Base-by-base conservation (phyloP, 106 monocot genomes). In the Apostasia shenzhenica region DNA sequence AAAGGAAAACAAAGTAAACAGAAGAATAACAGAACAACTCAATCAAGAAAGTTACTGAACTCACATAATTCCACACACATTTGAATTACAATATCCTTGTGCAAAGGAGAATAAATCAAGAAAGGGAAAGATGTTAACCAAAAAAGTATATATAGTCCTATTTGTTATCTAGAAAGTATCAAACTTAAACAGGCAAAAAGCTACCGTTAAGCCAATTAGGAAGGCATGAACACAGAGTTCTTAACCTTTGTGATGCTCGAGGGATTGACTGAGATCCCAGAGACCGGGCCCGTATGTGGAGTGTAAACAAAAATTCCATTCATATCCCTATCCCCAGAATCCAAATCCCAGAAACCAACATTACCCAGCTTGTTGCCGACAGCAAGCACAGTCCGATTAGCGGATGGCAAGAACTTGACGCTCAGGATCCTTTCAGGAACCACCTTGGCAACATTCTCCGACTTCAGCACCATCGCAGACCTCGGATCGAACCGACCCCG, bases 341-440 rank as follows among this genome's bases (percentile, higher is more conserved):
- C 77, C 41, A 70, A 58, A 72, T 88, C 82, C 88, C 88, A 88
- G 52, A 88, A 84, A 47, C 84, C 84, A 38, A 88, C 40, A 54
- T 88, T 54, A 6, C 84, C 88, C 10, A 66, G 45, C 74, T 80
- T 88, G 62, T 82, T 71, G n/a, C 88, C 88, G 5, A 70, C 88
- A 40, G 50, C 74, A 41, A 88, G 51, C 42, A 88, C 68, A 7
- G 63, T 72, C 58, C 81, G 68, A 40, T 84, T 77, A 2, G 6
- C 50, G 64, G 80, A 67, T 26, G 88, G 88, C 10, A 88, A 67
- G 79, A 88, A 84, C 44, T 9, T 48, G 1, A 88, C 79, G 48
- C 54, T 66, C 68, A 84, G 47, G 13, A 88, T 84, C 71, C 82
- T 52, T 48, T 82, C 84, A 10, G 71, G 64, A 4, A 81, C 55